Conservation (phyloP, 1,139 yeast genomes). For the Eremothecium gossypii region DNA sequence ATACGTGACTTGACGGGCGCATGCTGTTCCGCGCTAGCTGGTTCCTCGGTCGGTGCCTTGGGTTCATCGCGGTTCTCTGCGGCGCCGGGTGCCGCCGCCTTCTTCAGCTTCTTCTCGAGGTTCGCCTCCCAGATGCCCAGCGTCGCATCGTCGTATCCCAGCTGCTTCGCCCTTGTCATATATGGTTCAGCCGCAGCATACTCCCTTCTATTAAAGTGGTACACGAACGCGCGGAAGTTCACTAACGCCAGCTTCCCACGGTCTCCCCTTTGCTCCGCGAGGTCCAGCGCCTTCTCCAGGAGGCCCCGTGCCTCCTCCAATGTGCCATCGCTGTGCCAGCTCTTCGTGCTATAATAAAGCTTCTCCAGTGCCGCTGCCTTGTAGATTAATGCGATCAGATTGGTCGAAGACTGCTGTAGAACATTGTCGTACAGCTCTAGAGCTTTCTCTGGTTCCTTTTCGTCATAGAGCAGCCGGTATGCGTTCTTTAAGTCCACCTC, state of each 20-base stretch:
- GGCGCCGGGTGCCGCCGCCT: constrained; percentile 4
- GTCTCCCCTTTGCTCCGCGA: constrained; percentile 46
- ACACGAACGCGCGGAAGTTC: constrained; percentile 50
- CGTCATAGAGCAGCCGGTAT: constrained; percentile 30
- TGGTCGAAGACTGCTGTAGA: constrained; percentile 33
- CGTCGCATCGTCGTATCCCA: constrained; percentile 40
- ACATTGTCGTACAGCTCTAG: constrained; percentile 30
- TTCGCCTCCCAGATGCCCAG: constrained; percentile 45
- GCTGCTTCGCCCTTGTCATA: constrained; percentile 41
- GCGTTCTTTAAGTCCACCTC: constrained; percentile 23
- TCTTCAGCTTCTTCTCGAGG: constrained; percentile 30
- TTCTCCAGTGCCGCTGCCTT: constrained; percentile 52
- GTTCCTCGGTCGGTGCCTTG: not conserved
- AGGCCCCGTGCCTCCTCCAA: constrained; percentile 43
- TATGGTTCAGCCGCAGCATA: constrained; percentile 40
- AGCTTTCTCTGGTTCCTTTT: constrained; percentile 34
- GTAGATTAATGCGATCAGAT: constrained; percentile 46
- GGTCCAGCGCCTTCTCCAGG: constrained; percentile 44
- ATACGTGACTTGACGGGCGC: constrained; percentile 38
- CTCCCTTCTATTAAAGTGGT: constrained; percentile 40
- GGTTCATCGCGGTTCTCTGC: not conserved
- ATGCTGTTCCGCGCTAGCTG: not conserved
- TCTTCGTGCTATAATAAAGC: constrained; percentile 26
- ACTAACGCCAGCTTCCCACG: constrained; percentile 48
- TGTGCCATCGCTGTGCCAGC: constrained; percentile 33